These are phyloP conservation scores for Microsporum audouinii DNA, from an alignment of 2,329 filamentous ascomycete species.

Conservation along the genomic window DNA sequence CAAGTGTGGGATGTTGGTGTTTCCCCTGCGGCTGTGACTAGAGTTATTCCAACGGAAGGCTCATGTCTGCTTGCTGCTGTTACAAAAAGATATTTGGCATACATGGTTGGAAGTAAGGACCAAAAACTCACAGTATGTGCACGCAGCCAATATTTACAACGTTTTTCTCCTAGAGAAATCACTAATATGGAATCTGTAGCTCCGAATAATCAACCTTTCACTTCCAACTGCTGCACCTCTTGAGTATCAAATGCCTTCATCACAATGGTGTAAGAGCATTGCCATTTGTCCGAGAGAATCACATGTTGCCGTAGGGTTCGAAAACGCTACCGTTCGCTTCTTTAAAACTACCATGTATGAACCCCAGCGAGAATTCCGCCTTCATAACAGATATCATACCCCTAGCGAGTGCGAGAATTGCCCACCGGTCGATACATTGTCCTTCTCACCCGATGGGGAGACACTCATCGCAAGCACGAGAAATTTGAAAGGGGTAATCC, in stretches of 20 bases:
- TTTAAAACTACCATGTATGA: conserved; percentile 28
- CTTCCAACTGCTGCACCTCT: conserved; percentile 23
- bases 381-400: conserved; percentile 26
- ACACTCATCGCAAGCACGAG: conserved; percentile 32
- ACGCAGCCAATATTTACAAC: neutral
- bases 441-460: conserved; percentile 33
- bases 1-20: conserved; percentile 32
- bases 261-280: conserved; percentile 32
- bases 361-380: conserved; percentile 28
- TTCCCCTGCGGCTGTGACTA: conserved; percentile 26
- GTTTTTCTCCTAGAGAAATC: neutral
- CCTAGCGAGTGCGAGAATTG: conserved; percentile 30
- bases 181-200: conserved; percentile 16
- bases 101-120: conserved; percentile 33
- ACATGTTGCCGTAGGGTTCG: conserved; percentile 33
- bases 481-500: conserved; percentile 29
- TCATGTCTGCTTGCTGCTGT: conserved; percentile 32
- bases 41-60: conserved; percentile 28
- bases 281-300: conserved; percentile 32
- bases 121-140: conserved; percentile 31
- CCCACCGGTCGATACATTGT: conserved; percentile 31
- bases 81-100: conserved; percentile 29
- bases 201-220: conserved; percentile 30
- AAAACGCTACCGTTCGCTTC: conserved; percentile 32
- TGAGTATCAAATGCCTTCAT: conserved; percentile 32